These are phyloP conservation scores for Pseudoturritis turrita DNA, from an alignment of 345 rosid genomes.

Conservation along the genomic window DNA sequence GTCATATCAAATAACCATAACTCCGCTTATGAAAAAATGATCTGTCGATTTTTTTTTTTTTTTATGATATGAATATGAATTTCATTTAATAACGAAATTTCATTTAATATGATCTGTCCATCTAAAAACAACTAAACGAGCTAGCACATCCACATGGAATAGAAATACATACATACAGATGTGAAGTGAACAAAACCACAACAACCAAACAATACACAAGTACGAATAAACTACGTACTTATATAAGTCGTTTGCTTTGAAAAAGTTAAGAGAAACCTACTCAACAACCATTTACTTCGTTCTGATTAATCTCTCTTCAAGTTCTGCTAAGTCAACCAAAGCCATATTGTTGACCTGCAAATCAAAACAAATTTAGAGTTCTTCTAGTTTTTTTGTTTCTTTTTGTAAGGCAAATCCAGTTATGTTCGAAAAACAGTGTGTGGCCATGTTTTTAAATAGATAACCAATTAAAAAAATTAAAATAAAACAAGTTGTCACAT, in stretches of 20 bases:
- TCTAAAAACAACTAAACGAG: background rate
- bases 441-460: too few species aligned
- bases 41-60: too few species aligned
- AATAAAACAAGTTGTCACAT: too few species aligned
- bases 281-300: conserved; percentile 12
- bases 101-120: too few species aligned
- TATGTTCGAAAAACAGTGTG: too few species aligned
- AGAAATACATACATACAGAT: background rate
- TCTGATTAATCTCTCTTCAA: conserved; percentile 25
- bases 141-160: background rate
- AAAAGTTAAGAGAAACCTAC: background rate
- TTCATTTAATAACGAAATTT: too few species aligned
- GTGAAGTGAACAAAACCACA: background rate
- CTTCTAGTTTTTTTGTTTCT: too few species aligned
- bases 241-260: background rate
- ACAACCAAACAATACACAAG: conserved; percentile 9
- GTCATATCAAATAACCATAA: background rate
- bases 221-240: background rate
- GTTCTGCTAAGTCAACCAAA: conserved; percentile 12
- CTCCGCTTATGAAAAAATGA: background rate
- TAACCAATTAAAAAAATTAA: too few species aligned
- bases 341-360: conserved; percentile 44
- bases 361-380: conserved; percentile 1
- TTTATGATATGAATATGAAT: too few species aligned
- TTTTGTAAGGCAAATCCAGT: too few species aligned